Evolutionary conservation across 1,139 yeast genomes (phyloP).

Genomic region (Kluyveromyces sp.): DNA sequence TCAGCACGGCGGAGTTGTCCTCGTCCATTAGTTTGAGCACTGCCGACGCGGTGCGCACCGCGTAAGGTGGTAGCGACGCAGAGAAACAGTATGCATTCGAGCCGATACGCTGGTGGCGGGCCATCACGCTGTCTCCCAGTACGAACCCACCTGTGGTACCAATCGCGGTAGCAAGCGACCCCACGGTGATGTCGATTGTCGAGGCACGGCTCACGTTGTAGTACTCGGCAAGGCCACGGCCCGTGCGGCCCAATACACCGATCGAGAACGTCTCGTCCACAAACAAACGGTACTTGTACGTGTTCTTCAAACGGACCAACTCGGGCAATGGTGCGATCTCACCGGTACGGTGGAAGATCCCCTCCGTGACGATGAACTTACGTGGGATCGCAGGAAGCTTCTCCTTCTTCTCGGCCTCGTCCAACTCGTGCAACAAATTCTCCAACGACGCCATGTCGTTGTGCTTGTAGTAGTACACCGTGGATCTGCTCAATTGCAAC

Average conservation of each 20-base stretch:
- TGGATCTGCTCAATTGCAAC: conserved; percentile 75
- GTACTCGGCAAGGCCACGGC: conserved; percentile 78
- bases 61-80: conserved; percentile 90
- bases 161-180: conserved; percentile 74
- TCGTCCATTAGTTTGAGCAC: conserved; percentile 43
- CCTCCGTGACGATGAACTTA: conserved; percentile 87
- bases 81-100: conserved; percentile 87
- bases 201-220: conserved; percentile 52
- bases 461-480: conserved; percentile 76
- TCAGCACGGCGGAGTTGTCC: conserved; percentile 29
- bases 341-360: conserved; percentile 74
- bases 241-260: conserved; percentile 78
- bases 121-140: conserved; percentile 76
- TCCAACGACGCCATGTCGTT: conserved; percentile 82
- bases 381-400: conserved; percentile 67
- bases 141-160: conserved; percentile 96
- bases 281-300: conserved; percentile 76
- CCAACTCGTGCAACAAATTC: conserved; percentile 52
- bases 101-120: conserved; percentile 86
- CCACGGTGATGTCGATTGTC: conserved; percentile 70
- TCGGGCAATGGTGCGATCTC: conserved; percentile 67
- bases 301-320: conserved; percentile 66
- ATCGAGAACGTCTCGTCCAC: conserved; percentile 82
- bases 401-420: conserved; percentile 51
- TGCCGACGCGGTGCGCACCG: conserved; percentile 65